phyloP scores from a whole-genome alignment of 495 filamentous ascomycete genomes.

The Haplographium delicatum region DNA sequence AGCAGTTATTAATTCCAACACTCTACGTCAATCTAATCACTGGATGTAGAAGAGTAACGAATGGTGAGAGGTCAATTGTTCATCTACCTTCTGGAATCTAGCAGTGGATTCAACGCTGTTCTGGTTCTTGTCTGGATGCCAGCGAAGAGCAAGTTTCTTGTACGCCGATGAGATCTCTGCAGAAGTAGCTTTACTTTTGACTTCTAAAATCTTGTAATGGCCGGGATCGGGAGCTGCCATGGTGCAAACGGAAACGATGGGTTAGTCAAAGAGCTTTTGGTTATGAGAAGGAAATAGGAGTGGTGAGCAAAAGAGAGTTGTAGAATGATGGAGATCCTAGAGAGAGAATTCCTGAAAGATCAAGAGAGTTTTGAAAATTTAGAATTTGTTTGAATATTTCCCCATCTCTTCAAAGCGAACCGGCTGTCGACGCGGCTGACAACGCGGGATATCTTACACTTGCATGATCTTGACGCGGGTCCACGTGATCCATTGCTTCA shows the following conservation, averaged over 20 bases:
- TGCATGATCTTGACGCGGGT: too few relatives aligned
- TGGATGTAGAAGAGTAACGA: not conserved
- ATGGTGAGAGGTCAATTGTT: not conserved
- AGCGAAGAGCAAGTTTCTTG: constrained; percentile 24
- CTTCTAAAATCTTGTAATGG: constrained; percentile 22
- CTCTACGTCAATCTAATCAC: not conserved
- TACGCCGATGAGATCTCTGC: constrained; percentile 26
- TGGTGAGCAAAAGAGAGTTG: not conserved
- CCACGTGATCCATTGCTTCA: too few relatives aligned
- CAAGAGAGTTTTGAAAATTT: too few relatives aligned
- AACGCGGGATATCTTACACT: too few relatives aligned
- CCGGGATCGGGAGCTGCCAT: constrained; percentile 18
- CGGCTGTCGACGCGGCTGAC: too few relatives aligned
- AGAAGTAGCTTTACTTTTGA: constrained; percentile 17
- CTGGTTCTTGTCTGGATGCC: constrained; percentile 30
- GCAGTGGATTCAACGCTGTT: constrained; percentile 24
- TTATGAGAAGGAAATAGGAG: not conserved
- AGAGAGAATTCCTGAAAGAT: not conserved
- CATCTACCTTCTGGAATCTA: constrained; percentile 29
- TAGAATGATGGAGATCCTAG: not conserved
- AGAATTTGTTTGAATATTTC: too few relatives aligned
- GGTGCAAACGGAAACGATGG: not conserved
- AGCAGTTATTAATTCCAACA: too few relatives aligned
- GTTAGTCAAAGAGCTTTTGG: not conserved
- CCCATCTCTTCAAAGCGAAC: too few relatives aligned